Percentiles rank a stretch among this genome's conserved stretches.
phyloP scores from a whole-genome alignment of 108 stramenopile genomes.

The Pseudonitzschia multiseries region DNA sequence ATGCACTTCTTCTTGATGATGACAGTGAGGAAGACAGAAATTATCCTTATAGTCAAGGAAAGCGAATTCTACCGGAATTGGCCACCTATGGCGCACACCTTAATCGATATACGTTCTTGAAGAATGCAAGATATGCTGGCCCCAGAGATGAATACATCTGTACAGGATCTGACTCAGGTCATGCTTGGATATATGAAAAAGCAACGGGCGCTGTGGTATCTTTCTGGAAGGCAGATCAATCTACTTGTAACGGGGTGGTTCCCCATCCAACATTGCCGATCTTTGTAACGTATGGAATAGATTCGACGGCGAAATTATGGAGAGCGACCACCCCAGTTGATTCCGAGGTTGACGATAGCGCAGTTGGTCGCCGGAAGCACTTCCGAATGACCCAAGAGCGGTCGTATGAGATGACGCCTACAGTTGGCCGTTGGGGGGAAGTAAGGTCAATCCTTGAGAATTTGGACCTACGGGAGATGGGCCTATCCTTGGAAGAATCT shows the following conservation, averaged over 20 bases:
- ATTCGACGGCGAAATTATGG: conserved; percentile 86
- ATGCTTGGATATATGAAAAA: conserved; percentile 76
- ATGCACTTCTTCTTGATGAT: not conserved
- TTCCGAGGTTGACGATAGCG: conserved; percentile 66
- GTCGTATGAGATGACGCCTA: conserved; percentile 53
- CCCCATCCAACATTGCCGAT: conserved; percentile 76
- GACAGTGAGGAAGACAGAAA: not conserved
- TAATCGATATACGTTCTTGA: conserved; percentile 78
- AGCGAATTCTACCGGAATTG: conserved; percentile 42
- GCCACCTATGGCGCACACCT: conserved; percentile 76
- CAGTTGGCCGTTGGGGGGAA: conserved; percentile 48
- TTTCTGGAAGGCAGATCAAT: conserved; percentile 67
- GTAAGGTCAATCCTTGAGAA: conserved; percentile 18
- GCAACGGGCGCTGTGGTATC: conserved; percentile 65
- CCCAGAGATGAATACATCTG: conserved; percentile 84
- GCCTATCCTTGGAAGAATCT: conserved; percentile 14
- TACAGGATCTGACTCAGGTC: conserved; percentile 81
- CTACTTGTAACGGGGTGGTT: conserved; percentile 80
- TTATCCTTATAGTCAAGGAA: conserved; percentile 8
- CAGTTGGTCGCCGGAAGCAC: conserved; percentile 23
- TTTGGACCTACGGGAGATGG: conserved; percentile 17
- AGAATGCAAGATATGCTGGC: conserved; percentile 79
- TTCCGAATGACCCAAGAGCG: conserved; percentile 21
- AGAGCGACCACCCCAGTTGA: conserved; percentile 74
- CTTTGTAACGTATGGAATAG: conserved; percentile 84